Evolutionary conservation across 1,284 basidiomycete genomes (phyloP), one percentile per base, ranked within the genome.

Genomic region (Cryptococcus sp.): DNA sequence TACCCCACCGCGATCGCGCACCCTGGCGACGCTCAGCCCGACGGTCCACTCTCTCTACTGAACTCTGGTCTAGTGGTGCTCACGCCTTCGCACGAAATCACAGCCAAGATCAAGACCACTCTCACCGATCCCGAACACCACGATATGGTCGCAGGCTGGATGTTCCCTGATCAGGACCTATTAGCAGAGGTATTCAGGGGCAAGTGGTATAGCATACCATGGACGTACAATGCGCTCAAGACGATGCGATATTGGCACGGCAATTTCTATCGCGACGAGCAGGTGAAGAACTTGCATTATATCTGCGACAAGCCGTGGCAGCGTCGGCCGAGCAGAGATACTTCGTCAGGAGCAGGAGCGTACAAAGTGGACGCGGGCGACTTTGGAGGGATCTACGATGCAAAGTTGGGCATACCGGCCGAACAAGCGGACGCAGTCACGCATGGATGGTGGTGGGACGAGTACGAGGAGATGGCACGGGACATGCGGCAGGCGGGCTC

Each of bases 161-260:
- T 81, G 35, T 96, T 96, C 77, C 88, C 91, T 0, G 93, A 96
- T 72, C 93, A 96, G 76, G 93, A 96, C 69, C 83, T 95, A 22
- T 83, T 96, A 42, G 84, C 90, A 1, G 84, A 84, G 30, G 85
- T 86, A 70, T 96, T 92, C 80, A 76, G 81, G 55, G 86, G 86
- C 8, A 54, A 58, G 47, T 79, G 75, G 65, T 41, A 62, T 38
- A 68, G 65, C n/a, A 57, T 80, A n/a, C 71, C 72, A 0, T 80
- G 76, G 73, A 59, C 63, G 20, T 80, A 77, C 61, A 80, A 80
- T 50, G 77, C 77, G 7, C 66, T 81, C 60, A 76, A 80, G 53
- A 80, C 78, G 25, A 67, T 82, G 58, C 25, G 72, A 63, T 47
- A 68, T 66, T 55, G 68, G 70, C 70, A 79, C 54, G 57, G 63